Evolutionary conservation across 1,284 basidiomycete species (phyloP).

Genomic region (Singerocomus rubriflavus): DNA sequence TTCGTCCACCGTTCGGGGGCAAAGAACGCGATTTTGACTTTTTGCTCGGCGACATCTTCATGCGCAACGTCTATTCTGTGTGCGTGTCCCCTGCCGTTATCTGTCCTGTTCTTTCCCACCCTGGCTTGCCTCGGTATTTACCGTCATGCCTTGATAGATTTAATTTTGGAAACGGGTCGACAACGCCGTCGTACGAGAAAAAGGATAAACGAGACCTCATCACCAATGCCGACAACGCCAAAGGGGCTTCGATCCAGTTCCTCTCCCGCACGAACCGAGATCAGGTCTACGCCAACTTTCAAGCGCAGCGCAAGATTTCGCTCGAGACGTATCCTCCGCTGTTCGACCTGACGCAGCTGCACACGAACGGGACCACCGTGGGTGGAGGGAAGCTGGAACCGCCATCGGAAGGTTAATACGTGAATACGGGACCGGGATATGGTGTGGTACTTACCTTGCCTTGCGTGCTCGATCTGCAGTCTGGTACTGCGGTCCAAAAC

Average conservation of each 20-base stretch:
- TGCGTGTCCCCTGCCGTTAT: slow-evolving; percentile 19
- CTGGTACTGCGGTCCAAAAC: background rate
- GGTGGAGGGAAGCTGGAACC: slow-evolving; percentile 22
- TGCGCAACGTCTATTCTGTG: slow-evolving; percentile 55
- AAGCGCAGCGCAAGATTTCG: slow-evolving; percentile 24
- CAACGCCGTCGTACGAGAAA: slow-evolving; percentile 4
- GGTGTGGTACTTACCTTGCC: no score
- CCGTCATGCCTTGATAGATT: slow-evolving; percentile 1
- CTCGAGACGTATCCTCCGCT: slow-evolving; percentile 31
- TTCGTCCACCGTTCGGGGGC: slow-evolving; percentile 29
- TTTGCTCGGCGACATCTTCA: slow-evolving; percentile 50
- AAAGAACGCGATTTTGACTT: slow-evolving; percentile 35
- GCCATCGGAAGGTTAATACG: slow-evolving; percentile 3
- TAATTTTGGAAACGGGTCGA: slow-evolving; percentile 20
- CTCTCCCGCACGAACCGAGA: slow-evolving; percentile 35
- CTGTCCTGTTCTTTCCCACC: background rate
- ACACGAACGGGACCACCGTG: slow-evolving; percentile 21
- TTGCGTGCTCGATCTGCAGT: background rate
- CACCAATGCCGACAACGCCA: slow-evolving; percentile 20
- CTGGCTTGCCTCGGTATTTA: background rate
- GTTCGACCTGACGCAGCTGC: slow-evolving; percentile 23
- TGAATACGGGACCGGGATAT: no score
- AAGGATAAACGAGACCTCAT: background rate
- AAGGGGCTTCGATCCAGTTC: slow-evolving; percentile 39
- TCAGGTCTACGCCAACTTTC: slow-evolving; percentile 34